Evolutionary conservation across 2,329 filamentous ascomycete species (phyloP), one percentile per base, ranked within the genome.

Genomic region (Trichoderma oligosporum): DNA sequence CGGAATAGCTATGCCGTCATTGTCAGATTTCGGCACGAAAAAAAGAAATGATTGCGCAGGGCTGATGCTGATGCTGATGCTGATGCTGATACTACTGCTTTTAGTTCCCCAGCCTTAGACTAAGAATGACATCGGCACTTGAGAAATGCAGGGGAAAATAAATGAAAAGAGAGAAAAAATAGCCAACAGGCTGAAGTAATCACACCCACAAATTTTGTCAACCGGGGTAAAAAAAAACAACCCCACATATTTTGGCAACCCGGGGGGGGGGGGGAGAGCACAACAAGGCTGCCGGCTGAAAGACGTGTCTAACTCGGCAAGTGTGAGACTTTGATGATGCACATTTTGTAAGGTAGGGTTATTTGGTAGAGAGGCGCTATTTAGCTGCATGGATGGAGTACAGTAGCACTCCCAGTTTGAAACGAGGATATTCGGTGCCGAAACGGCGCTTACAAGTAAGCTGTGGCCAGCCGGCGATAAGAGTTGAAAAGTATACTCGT

Each of bases 91-190:
- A n/a, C n/a, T n/a, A n/a, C n/a, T n/a, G 14, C 14, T 18, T 33
- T 24, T 42, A 42, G 38, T 22, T 12, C 25, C 38, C 27, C 27
- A 16, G 14, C 25, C 22, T 36, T 52, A 52, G 25, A 16, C 48
- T 33, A 16, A 39, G 36, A 52, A 33, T 31, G 48, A 52, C 48
- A 42, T 49, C 48, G 48, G 48, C 48, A 52, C 36, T 52, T 52
- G 48, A 20, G 6, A 8, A 52, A 33, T 31, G 36, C 24, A 52
- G 48, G 48, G 38, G 5, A 20, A 16, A 31, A 31, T n/a, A n/a
- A n/a, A n/a, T n/a, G n/a, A n/a, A n/a, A n/a, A n/a, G n/a, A n/a
- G n/a, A n/a, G n/a, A n/a, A n/a, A n/a, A n/a, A n/a, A n/a, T n/a
- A n/a, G n/a, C n/a, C n/a, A n/a, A n/a, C n/a, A n/a, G n/a, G n/a